Evolutionary conservation across 2,329 filamentous ascomycete species (phyloP).

Genomic region (Sporothrix sp.): DNA sequence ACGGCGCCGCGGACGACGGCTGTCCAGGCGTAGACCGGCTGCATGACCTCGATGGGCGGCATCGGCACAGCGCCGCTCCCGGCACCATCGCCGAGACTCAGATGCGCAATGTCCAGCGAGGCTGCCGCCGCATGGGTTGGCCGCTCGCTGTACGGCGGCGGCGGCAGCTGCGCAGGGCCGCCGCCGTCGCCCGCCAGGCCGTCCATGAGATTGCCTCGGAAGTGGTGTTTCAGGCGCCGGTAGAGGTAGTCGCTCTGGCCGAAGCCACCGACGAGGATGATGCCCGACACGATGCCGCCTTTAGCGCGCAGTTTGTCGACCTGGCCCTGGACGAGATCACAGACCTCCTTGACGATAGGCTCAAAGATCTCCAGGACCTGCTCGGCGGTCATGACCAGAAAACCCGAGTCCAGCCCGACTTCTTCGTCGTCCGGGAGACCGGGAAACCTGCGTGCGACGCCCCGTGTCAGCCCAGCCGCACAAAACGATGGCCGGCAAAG

Average conservation of each 20-base stretch:
- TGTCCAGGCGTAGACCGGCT: conserved; percentile 74
- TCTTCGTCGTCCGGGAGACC: conserved; percentile 68
- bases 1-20: conserved; percentile 71
- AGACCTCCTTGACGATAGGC: conserved; percentile 62
- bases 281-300: conserved; percentile 57
- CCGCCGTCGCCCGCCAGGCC: neutral
- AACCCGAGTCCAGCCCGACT: conserved; percentile 64
- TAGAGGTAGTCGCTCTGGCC: conserved; percentile 72
- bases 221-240: conserved; percentile 58
- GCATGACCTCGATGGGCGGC: conserved; percentile 64
- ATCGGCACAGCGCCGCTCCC: neutral
- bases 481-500: neutral
- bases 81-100: neutral
- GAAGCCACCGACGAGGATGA: conserved; percentile 73
- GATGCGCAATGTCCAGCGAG: neutral
- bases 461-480: too few relatives aligned
- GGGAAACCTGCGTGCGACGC: too few relatives aligned
- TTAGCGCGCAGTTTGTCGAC: conserved; percentile 53
- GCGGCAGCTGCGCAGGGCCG: conserved; percentile 27
- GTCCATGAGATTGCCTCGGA: conserved; percentile 34
- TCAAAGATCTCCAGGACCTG: conserved; percentile 67
- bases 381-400: conserved; percentile 59
- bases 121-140: conserved; percentile 50
- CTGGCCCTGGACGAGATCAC: conserved; percentile 57
- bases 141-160: conserved; percentile 56